Conservation (phyloP, 305 asterid genomes). For the Petunia hybrid region DNA sequence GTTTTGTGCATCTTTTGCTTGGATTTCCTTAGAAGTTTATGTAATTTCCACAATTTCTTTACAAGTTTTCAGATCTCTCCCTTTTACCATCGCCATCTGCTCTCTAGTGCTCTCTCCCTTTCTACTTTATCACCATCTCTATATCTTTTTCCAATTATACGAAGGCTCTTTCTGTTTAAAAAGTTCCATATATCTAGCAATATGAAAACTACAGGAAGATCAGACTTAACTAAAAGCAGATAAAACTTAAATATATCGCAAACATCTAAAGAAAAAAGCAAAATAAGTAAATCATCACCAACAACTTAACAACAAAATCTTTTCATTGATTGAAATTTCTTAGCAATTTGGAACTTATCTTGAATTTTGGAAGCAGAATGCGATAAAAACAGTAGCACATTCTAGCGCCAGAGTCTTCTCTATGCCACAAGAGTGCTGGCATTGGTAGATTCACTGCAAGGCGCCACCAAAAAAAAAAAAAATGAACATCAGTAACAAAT, state of each 20-base stretch:
- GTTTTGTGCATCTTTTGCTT: too few relatives aligned
- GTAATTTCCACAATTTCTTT: too few relatives aligned
- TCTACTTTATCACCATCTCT: too few relatives aligned
- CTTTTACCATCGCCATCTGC: too few relatives aligned
- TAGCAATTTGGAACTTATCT: neutral
- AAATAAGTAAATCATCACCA: neutral
- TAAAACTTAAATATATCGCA: slow-evolving; percentile 22
- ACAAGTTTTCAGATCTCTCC: too few relatives aligned
- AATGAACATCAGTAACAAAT: neutral
- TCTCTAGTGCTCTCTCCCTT: too few relatives aligned
- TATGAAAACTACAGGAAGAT: too few relatives aligned
- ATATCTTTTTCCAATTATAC: too few relatives aligned
- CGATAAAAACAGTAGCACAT: neutral
- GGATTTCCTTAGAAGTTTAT: too few relatives aligned
- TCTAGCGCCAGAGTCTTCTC: neutral
- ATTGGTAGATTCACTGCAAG: slow-evolving; percentile 29
- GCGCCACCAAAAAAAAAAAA: neutral
- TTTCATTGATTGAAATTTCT: neutral
- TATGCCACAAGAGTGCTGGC: slow-evolving; percentile 31
- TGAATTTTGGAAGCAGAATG: neutral
- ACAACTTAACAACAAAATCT: neutral
- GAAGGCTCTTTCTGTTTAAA: too few relatives aligned
- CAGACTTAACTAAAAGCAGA: neutral
- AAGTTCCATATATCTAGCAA: too few relatives aligned
- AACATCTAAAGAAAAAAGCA: neutral